Conservation (phyloP, 2,329 filamentous ascomycete genomes). For the Stemphylium beticola region DNA sequence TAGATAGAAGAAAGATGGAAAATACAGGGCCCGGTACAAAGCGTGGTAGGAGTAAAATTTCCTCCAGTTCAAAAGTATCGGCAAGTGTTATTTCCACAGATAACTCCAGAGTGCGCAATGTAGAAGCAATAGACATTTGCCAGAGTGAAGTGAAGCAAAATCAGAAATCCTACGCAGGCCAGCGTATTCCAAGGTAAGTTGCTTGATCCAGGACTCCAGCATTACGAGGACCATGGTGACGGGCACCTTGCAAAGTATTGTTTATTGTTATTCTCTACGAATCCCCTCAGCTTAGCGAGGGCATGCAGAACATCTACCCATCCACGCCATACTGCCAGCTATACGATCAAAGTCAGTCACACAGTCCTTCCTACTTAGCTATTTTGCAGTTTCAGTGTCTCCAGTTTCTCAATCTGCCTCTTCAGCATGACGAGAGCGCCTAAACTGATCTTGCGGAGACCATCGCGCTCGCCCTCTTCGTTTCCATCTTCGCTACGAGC, state of each 20-base stretch:
- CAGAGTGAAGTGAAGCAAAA: no score
- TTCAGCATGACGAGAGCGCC: constrained; percentile 55
- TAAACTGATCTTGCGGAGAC: constrained; percentile 55
- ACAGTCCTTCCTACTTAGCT: not conserved
- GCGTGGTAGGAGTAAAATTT: no score
- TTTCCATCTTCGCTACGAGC: constrained; percentile 42
- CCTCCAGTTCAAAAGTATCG: no score
- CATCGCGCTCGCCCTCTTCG: constrained; percentile 47
- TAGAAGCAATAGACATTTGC: no score
- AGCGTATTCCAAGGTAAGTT: no score
- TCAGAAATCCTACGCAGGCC: no score
- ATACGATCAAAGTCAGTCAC: not conserved
- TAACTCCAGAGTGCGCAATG: no score
- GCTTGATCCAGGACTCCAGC: no score
- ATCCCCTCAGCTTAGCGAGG: not conserved
- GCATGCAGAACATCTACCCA: not conserved
- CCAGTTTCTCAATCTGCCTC: constrained; percentile 49
- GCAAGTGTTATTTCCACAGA: no score
- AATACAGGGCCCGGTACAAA: no score
- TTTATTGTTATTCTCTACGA: not conserved
- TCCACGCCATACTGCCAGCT: not conserved
- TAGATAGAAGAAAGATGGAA: no score
- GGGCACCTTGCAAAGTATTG: not conserved
- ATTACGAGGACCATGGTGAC: not conserved
- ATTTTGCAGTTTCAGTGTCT: constrained; percentile 22